Evolutionary conservation across 2,329 filamentous ascomycete species (phyloP).

Genomic region (Xylaria sp.): DNA sequence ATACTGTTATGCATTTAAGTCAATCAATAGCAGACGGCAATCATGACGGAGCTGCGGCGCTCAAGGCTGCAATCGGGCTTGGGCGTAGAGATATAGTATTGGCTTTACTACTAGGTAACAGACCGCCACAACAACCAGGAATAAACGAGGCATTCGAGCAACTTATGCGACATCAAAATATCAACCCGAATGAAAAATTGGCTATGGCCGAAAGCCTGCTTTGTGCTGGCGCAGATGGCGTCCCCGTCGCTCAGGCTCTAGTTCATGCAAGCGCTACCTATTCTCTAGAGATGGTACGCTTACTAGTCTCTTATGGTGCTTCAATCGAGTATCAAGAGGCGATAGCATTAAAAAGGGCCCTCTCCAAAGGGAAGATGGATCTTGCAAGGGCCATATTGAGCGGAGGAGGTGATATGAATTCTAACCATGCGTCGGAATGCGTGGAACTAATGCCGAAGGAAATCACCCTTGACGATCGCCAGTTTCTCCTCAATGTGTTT

Average conservation of each 20-base stretch:
- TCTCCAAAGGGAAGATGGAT: constrained; percentile 59
- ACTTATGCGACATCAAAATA: constrained; percentile 58
- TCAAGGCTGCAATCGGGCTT: constrained; percentile 61
- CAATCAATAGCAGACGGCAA: constrained; percentile 65
- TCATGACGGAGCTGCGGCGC: constrained; percentile 62
- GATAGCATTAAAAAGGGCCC: constrained; percentile 60
- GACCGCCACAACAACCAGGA: constrained; percentile 60
- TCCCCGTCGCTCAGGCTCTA: constrained; percentile 60
- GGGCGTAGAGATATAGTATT: constrained; percentile 65
- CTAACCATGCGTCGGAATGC: constrained; percentile 62
- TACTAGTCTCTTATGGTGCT: constrained; percentile 65
- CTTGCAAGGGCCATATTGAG: constrained; percentile 61
- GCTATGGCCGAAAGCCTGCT: constrained; percentile 66
- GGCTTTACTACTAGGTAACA: constrained; percentile 64
- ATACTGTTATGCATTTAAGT: constrained; percentile 63
- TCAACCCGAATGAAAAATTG: constrained; percentile 62
- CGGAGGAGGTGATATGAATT: constrained; percentile 57
- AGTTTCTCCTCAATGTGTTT: constrained; percentile 58
- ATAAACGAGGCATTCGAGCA: constrained; percentile 63
- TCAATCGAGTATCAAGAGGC: constrained; percentile 66
- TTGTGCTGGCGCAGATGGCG: constrained; percentile 67
- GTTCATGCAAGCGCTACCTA: constrained; percentile 60
- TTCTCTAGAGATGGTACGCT: constrained; percentile 64
- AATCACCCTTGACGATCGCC: constrained; percentile 58
- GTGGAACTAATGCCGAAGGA: constrained; percentile 62